phyloP scores from a whole-genome alignment of 768 basidiomycete species.

The Polyporus arcularius region DNA sequence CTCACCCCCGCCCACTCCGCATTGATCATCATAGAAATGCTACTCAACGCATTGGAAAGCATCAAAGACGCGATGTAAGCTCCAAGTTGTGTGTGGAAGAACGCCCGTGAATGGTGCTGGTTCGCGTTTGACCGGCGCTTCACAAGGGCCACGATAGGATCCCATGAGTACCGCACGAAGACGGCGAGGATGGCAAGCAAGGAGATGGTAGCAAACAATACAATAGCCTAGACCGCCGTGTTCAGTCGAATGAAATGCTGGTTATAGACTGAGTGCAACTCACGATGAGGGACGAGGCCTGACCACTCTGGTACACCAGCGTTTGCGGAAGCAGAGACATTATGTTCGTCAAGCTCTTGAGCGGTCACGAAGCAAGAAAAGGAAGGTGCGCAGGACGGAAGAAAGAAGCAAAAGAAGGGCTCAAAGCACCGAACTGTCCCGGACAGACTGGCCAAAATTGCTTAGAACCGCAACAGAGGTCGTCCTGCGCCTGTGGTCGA shows the following conservation, averaged over 20 bases:
- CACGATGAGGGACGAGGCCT: constrained; percentile 26
- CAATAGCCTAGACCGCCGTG: constrained; percentile 38
- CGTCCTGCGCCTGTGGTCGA: constrained; percentile 45
- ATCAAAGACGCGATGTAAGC: constrained; percentile 67
- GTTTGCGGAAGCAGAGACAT: constrained; percentile 27
- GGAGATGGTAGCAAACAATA: constrained; percentile 56
- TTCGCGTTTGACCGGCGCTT: constrained; percentile 8
- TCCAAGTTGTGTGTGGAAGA: constrained; percentile 74
- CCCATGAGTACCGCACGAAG: constrained; percentile 47
- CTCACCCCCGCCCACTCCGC: constrained; percentile 42
- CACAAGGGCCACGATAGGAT: constrained; percentile 39
- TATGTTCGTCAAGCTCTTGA: constrained; percentile 26
- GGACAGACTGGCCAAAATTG: constrained; percentile 29
- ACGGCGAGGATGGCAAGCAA: constrained; percentile 54
- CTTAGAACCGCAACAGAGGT: constrained; percentile 28
- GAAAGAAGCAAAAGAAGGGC: constrained; percentile 20
- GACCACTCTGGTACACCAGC: constrained; percentile 19
- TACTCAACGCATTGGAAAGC: constrained; percentile 55
- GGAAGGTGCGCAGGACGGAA: constrained; percentile 22
- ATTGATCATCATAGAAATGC: constrained; percentile 54
- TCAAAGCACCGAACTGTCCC: constrained; percentile 27
- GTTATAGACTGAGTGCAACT: constrained; percentile 2
- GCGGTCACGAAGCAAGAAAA: constrained; percentile 26
- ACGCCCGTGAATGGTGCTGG: constrained; percentile 39
- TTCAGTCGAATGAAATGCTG: not conserved